Percentiles rank a stretch among this genome's conserved stretches.
Conservation (phyloP, 441 rosid genomes). For the Theobroma grandiflorum region DNA sequence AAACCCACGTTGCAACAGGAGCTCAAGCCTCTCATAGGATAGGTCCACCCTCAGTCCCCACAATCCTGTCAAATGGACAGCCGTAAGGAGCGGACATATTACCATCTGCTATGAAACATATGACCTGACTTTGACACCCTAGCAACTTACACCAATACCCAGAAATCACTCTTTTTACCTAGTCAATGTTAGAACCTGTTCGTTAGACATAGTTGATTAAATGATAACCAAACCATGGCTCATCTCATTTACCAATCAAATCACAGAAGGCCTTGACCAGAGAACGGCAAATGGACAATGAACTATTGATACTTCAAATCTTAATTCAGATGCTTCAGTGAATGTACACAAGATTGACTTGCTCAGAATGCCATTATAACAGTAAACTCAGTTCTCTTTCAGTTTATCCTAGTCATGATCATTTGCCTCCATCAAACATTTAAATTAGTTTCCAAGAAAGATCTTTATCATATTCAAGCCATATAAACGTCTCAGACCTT, state of each 20-base stretch:
- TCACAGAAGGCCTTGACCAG: too few relatives aligned
- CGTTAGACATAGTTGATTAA: not conserved
- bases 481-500: slow-evolving; percentile 23
- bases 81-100: not conserved
- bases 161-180: slow-evolving; percentile 1
- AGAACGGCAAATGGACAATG: too few relatives aligned
- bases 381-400: not conserved
- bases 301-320: too few relatives aligned
- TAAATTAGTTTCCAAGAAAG: not conserved
- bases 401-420: not conserved
- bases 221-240: not conserved
- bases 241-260: too few relatives aligned
- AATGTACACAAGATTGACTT: not conserved
- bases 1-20: not conserved
- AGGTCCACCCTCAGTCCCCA: not conserved
- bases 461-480: not conserved
- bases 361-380: not conserved
- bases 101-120: slow-evolving; percentile 10
- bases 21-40: not conserved
- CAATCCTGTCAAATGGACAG: not conserved
- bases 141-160: slow-evolving; percentile 1
- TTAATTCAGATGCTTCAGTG: not conserved
- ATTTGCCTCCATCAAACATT: not conserved
- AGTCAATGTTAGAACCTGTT: not conserved
- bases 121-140: not conserved